Base-by-base conservation (phyloP, 352 stramenopile genomes). In the Pythium periplocum region DNA sequence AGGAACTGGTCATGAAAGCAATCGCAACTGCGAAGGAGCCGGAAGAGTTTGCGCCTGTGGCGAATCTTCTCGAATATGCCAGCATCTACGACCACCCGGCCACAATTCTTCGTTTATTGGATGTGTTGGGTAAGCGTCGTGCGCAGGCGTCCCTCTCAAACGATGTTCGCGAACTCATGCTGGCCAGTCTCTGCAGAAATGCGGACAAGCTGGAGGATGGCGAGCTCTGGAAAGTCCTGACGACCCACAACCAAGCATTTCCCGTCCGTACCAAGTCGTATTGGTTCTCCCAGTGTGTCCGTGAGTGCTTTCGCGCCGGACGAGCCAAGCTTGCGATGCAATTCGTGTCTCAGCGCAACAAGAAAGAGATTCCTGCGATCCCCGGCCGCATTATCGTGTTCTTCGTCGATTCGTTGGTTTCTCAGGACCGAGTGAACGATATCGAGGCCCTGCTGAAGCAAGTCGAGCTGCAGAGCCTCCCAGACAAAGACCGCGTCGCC, bases 271-370 rank as follows among this genome's bases (percentile, higher is more conserved):
- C 64, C 30, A 79, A 67, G 45, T 59, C 64, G 38, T 66, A 69
- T 26, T 60, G 68, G 61, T 69, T 75, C 26, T 52, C 59, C 17
- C 46, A 69, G 39, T 78, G 80, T 37, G 44, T 83, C 37, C 63
- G 69, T 52, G 62, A 78, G 53, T 79, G 70, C 52, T 67, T 62
- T 46, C 57, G 64, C 49, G 57, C 49, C 51, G 63, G 57, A 32
- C 73, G 73, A 30, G 26, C 65, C n/a, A 44, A 30, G 2, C 46
- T 66, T 4, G 61, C 69, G 44, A 75, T 69, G 45, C 55, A 40
- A 48, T 51, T 59, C 8, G 45, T 81, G 2, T 56, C 66, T 37
- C 48, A 74, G 55, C 70, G 71, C 26, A 66, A 56, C 57, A 57
- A 36, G 42, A 6, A 51, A 11, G 12, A 59, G 53, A 3, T 57